Evolutionary conservation across 2,329 filamentous ascomycete species (phyloP).

Genomic region (Remersonia thermophila): DNA sequence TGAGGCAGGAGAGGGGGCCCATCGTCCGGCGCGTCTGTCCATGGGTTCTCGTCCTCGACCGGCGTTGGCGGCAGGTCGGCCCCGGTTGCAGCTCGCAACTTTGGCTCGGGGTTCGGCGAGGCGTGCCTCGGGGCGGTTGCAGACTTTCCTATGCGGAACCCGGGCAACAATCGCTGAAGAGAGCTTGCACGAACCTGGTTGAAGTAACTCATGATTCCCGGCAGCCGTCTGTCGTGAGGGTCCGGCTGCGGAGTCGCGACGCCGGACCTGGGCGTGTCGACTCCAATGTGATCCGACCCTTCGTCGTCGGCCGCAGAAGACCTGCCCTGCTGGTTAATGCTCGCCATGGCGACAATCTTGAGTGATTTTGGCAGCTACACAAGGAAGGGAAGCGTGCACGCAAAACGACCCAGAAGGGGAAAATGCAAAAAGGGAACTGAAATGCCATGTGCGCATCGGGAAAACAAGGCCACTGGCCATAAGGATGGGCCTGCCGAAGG

Average conservation of each 20-base stretch:
- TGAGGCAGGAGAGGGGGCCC: slow-evolving; percentile 26
- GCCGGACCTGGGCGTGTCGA: slow-evolving; percentile 78
- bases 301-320: slow-evolving; percentile 54
- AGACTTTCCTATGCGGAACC: slow-evolving; percentile 29
- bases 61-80: too few relatives aligned
- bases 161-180: slow-evolving; percentile 39
- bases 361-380: slow-evolving; percentile 11
- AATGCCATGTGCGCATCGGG: background rate
- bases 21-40: slow-evolving; percentile 15
- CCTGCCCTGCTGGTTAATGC: slow-evolving; percentile 43
- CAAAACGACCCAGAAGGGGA: slow-evolving; percentile 9
- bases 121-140: slow-evolving; percentile 22
- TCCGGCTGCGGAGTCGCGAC: slow-evolving; percentile 90
- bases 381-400: slow-evolving; percentile 11
- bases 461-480: slow-evolving; percentile 18
- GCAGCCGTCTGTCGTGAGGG: slow-evolving; percentile 84
- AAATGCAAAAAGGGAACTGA: slow-evolving; percentile 11
- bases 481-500: slow-evolving; percentile 12
- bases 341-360: slow-evolving; percentile 27
- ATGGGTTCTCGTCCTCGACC: slow-evolving; percentile 13
- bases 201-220: slow-evolving; percentile 95
- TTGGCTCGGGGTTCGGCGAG: slow-evolving; percentile 6
- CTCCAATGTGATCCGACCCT: slow-evolving; percentile 63
- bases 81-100: too few relatives aligned
- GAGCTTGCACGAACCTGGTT: slow-evolving; percentile 94